phyloP scores from a whole-genome alignment of 495 filamentous ascomycete genomes.

The Talaromyces borbonicus region DNA sequence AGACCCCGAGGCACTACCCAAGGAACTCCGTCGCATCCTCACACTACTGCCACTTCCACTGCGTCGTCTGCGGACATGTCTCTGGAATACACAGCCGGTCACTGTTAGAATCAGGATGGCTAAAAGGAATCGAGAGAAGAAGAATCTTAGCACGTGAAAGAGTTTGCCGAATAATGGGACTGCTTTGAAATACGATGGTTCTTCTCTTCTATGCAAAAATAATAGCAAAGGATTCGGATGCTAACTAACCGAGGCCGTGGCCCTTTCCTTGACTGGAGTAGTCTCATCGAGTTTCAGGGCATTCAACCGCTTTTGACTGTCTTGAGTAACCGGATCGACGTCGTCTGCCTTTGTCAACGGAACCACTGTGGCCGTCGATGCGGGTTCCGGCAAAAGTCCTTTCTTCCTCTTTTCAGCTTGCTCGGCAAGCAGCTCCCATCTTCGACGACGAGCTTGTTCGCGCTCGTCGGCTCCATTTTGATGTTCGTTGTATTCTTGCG shows the following conservation, averaged over 20 bases:
- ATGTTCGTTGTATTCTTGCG: conserved; percentile 93
- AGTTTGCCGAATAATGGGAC: conserved; percentile 14
- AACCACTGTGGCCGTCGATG: conserved; percentile 24
- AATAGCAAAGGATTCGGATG: conserved; percentile 10
- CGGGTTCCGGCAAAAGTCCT: conserved; percentile 29
- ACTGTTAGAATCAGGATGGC: conserved; percentile 44
- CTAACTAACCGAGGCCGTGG: conserved; percentile 33
- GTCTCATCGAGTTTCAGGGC: conserved; percentile 71
- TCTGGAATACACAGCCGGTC: conserved; percentile 41
- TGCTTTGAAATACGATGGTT: conserved; percentile 10
- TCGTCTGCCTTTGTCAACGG: conserved; percentile 53
- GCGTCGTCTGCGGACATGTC: conserved; percentile 35
- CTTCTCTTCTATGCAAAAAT: background rate
- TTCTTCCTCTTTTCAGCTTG: conserved; percentile 61
- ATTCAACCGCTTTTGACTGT: conserved; percentile 75
- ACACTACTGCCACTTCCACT: conserved; percentile 39
- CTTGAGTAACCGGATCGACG: conserved; percentile 63
- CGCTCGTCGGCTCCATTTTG: conserved; percentile 79
- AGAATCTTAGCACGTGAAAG: conserved; percentile 36
- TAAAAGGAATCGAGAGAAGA: conserved; percentile 23
- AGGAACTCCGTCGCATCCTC: conserved; percentile 34
- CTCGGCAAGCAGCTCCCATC: conserved; percentile 80
- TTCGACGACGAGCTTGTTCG: conserved; percentile 61
- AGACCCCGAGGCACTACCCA: conserved; percentile 18
- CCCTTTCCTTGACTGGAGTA: conserved; percentile 34